These are phyloP conservation scores for Thermochaetoides thermophila DNA, from an alignment of 495 filamentous ascomycete genomes.

Conservation along the genomic window DNA sequence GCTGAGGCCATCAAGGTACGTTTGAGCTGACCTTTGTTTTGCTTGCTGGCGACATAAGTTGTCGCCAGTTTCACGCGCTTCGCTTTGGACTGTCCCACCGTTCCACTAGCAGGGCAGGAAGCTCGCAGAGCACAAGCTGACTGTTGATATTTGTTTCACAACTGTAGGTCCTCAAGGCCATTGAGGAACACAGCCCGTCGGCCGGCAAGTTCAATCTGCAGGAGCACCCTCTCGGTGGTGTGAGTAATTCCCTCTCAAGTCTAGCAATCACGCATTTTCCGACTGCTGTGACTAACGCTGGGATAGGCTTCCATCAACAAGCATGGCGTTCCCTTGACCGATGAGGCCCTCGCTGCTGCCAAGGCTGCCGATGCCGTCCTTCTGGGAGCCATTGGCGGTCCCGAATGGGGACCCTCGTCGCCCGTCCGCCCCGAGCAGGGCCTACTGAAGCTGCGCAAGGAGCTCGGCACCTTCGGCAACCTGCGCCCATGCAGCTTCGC, in stretches of 20 bases:
- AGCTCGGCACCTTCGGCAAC: slow-evolving; percentile 91
- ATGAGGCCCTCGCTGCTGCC: slow-evolving; percentile 70
- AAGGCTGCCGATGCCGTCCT: slow-evolving; percentile 86
- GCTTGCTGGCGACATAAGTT: background rate
- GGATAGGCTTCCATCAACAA: slow-evolving; percentile 74
- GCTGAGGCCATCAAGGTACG: slow-evolving; percentile 74
- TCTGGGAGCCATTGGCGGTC: slow-evolving; percentile 89
- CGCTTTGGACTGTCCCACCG: no score
- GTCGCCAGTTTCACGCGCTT: background rate
- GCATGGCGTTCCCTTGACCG: slow-evolving; percentile 62
- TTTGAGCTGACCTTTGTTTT: slow-evolving; percentile 1
- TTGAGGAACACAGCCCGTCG: slow-evolving; percentile 53
- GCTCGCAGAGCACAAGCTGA: no score
- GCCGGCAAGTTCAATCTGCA: slow-evolving; percentile 75
- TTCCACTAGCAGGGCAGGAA: no score
- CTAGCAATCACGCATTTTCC: background rate
- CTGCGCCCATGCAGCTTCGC: slow-evolving; percentile 96
- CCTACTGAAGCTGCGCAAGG: slow-evolving; percentile 82
- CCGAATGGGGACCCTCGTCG: slow-evolving; percentile 85
- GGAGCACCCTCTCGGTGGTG: slow-evolving; percentile 83
- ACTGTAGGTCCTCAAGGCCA: slow-evolving; percentile 51
- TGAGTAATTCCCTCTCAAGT: slow-evolving; percentile 33
- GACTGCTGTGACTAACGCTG: background rate
- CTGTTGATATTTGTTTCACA: background rate
- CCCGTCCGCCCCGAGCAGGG: slow-evolving; percentile 87